These are phyloP conservation scores for Euphorbia corollata DNA, from an alignment of 441 rosid genomes.

Conservation along the genomic window DNA sequence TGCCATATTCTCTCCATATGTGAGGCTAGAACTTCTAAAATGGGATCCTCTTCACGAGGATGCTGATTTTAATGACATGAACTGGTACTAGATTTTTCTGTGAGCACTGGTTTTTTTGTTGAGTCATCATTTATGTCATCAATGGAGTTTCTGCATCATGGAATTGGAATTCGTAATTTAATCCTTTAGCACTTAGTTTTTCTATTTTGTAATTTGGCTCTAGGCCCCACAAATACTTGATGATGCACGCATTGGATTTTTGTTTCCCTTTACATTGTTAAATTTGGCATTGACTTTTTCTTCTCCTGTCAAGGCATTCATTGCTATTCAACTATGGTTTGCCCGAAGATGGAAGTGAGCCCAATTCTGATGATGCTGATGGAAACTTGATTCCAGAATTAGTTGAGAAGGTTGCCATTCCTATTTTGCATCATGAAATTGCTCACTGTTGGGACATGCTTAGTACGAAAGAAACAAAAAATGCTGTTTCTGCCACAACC, in stretches of 20 bases:
- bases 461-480: constrained; percentile 63
- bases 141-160: background rate
- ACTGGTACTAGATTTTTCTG: constrained; percentile 45
- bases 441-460: constrained; percentile 83
- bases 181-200: background rate
- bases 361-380: constrained; percentile 62
- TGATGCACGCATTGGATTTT: background rate
- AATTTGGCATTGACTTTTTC: constrained; percentile 17
- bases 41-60: constrained; percentile 90
- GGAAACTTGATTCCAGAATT: constrained; percentile 74
- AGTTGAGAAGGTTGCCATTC: constrained; percentile 81
- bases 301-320: constrained; percentile 57
- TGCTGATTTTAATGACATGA: constrained; percentile 67
- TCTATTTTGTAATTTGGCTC: background rate
- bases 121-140: background rate
- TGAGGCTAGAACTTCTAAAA: constrained; percentile 78
- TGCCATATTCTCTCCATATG: constrained; percentile 85
- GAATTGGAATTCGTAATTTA: background rate
- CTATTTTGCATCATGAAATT: constrained; percentile 77
- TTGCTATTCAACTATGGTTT: constrained; percentile 69
- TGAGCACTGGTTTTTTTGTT: background rate
- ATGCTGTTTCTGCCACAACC: constrained; percentile 77
- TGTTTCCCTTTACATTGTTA: constrained; percentile 1
- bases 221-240: background rate
- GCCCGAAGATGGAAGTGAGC: constrained; percentile 63